These are phyloP conservation scores for Medicago arabica DNA, from an alignment of 306 rosid species.

Conservation along the genomic window DNA sequence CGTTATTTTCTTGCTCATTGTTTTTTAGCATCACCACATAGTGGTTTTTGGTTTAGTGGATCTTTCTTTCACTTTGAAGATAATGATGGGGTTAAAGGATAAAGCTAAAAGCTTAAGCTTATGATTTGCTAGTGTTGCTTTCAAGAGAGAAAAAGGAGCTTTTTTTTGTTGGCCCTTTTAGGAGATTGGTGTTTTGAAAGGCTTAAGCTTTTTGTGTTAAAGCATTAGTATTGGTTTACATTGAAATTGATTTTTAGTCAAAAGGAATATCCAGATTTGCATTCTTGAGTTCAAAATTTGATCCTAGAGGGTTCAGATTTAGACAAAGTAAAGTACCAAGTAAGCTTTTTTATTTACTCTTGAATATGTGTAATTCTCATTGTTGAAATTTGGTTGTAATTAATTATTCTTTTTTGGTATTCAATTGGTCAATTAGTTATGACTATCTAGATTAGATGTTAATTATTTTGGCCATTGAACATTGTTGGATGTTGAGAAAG, in stretches of 20 bases:
- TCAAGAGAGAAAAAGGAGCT: constrained; percentile 34
- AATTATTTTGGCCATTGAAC: constrained; percentile 11
- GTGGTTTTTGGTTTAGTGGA: constrained; percentile 23
- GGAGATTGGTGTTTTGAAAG: constrained; percentile 45
- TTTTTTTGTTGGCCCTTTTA: constrained; percentile 42
- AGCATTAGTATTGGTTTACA: constrained; percentile 35
- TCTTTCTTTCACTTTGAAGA: too few relatives aligned
- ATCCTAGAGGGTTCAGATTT: constrained; percentile 29
- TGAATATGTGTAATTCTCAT: constrained; percentile 37
- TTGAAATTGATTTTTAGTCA: constrained; percentile 8
- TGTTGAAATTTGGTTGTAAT: constrained; percentile 38
- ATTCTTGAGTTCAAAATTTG: constrained; percentile 39
- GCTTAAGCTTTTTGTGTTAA: constrained; percentile 39
- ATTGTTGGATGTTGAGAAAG: too few relatives aligned
- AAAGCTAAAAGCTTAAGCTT: constrained; percentile 48
- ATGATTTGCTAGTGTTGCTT: constrained; percentile 59
- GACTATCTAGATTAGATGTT: constrained; percentile 18
- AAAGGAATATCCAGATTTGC: constrained; percentile 42
- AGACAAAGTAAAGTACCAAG: constrained; percentile 8
- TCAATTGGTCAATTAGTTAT: constrained; percentile 6
- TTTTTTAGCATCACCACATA: constrained; percentile 44
- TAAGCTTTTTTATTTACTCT: constrained; percentile 41
- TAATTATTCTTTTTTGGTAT: constrained; percentile 20
- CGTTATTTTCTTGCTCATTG: constrained; percentile 46
- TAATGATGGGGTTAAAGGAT: constrained; percentile 46